phyloP scores from a whole-genome alignment of 805 yeast genomes.

The Brettanomyces custersianus region DNA sequence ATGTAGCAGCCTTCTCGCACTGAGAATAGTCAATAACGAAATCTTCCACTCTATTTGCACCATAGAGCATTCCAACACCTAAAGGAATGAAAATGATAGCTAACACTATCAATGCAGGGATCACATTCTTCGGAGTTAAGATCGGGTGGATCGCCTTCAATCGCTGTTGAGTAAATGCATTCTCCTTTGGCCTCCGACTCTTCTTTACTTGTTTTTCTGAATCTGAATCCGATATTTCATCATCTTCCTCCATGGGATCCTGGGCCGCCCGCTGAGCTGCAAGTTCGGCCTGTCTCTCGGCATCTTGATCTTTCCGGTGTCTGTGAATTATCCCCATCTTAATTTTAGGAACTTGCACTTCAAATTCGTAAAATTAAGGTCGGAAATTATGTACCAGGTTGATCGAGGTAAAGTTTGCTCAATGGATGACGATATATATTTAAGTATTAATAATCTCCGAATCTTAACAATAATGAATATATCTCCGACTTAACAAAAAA shows the following conservation, averaged over 20 bases:
- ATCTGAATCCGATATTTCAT: slow-evolving; percentile 38
- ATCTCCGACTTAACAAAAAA: too few species aligned
- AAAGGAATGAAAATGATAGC: slow-evolving; percentile 84
- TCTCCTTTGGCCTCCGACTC: slow-evolving; percentile 56
- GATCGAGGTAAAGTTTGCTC: too few species aligned
- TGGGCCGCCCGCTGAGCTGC: too few species aligned
- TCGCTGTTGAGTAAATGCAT: slow-evolving; percentile 48
- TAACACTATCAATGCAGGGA: slow-evolving; percentile 68
- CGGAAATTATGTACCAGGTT: too few species aligned
- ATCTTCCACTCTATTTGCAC: slow-evolving; percentile 70
- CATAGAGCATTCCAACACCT: slow-evolving; percentile 77
- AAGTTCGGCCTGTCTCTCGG: too few species aligned
- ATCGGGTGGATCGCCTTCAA: slow-evolving; percentile 62
- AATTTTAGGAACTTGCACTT: too few species aligned
- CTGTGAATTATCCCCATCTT: too few species aligned
- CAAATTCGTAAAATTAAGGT: too few species aligned
- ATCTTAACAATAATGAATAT: too few species aligned
- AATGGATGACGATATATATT: too few species aligned
- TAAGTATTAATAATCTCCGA: too few species aligned
- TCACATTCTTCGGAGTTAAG: slow-evolving; percentile 82
- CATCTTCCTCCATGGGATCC: slow-evolving; percentile 20
- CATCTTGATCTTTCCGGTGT: too few species aligned
- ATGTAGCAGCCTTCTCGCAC: slow-evolving; percentile 46
- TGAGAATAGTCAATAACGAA: slow-evolving; percentile 66
- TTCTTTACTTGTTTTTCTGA: slow-evolving; percentile 30